Evolutionary conservation across 345 rosid genomes (phyloP).

Genomic region (Boechera stricta): DNA sequence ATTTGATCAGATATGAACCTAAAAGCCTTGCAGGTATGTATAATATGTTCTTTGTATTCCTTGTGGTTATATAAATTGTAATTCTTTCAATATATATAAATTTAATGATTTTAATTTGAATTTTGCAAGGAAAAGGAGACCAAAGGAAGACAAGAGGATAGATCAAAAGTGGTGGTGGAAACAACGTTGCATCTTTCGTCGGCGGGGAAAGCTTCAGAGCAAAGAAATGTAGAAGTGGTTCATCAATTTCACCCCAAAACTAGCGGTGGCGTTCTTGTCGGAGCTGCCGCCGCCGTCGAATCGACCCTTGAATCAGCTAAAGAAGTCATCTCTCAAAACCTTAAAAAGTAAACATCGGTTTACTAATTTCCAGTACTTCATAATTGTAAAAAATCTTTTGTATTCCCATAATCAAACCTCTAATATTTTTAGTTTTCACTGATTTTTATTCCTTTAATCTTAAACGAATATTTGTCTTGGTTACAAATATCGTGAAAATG

Average conservation of each 20-base stretch:
- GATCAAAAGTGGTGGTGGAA: conserved; percentile 50
- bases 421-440: neutral
- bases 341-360: neutral
- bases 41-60: no score
- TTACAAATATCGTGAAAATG: neutral
- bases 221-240: conserved; percentile 54
- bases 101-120: neutral
- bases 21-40: neutral
- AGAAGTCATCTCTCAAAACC: conserved; percentile 51
- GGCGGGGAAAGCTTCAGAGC: conserved; percentile 58
- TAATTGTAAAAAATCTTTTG: conserved; percentile 21
- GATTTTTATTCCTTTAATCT: neutral
- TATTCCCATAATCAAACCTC: neutral
- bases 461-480: neutral
- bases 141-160: conserved; percentile 40
- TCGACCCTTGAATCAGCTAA: conserved; percentile 63
- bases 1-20: conserved; percentile 14
- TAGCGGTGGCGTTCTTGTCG: conserved; percentile 63
- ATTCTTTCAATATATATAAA: neutral
- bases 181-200: conserved; percentile 56
- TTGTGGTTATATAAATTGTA: neutral
- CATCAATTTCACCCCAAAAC: conserved; percentile 54
- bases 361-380: neutral
- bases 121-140: conserved; percentile 42
- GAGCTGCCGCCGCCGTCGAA: conserved; percentile 67